Evolutionary conservation across 2,329 filamentous ascomycete species (phyloP), one percentile per base, ranked within the genome.

Genomic region (Pseudocercospora pini-densiflorae): DNA sequence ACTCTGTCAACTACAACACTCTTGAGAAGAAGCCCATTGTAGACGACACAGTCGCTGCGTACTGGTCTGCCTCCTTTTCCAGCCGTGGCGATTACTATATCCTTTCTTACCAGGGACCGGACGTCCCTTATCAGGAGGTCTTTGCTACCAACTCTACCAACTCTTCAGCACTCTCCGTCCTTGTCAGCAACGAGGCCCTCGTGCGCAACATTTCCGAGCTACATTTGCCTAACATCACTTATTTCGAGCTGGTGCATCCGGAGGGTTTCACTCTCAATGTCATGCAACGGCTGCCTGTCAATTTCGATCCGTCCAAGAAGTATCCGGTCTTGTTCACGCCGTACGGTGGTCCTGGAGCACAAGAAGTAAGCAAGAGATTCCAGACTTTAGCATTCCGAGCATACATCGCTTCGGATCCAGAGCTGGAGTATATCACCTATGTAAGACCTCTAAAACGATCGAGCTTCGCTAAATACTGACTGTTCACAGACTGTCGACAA

Each of bases 121-220:
- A 90, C 62, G 86, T 92, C 0, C 89, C 89, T 0, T 91, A 90
- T 77, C 88, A 91, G 73, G 87, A 90, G 68, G 81, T 92, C 0
- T 90, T 90, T 78, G 79, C 85, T 0, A 75, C 84, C 67, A 86
- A 89, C 73, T 79, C 85, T 0, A 75, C 84, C 66, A 86, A 89
- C 73, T 83, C 84, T 21, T 85, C 82, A 36, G 84, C 88, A 0
- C 76, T 91, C 8, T 84, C 86, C 5, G 87, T 84, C 0, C 81
- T 92, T 8, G 85, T 86, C 9, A 84, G 85, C 72, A 91, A 91
- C 75, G 82, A 84, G n/a, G 81, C 75, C 0, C 81, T 90, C 1
- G 83, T 85, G 72, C 76, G 82, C 24, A 83, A 79, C n/a, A 81
- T 91, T 1, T 78, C 86, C 12, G 79, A 83, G 24, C 90, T 90